Base-by-base conservation (phyloP, 1,139 yeast genomes). In the Pichia terricola region DNA sequence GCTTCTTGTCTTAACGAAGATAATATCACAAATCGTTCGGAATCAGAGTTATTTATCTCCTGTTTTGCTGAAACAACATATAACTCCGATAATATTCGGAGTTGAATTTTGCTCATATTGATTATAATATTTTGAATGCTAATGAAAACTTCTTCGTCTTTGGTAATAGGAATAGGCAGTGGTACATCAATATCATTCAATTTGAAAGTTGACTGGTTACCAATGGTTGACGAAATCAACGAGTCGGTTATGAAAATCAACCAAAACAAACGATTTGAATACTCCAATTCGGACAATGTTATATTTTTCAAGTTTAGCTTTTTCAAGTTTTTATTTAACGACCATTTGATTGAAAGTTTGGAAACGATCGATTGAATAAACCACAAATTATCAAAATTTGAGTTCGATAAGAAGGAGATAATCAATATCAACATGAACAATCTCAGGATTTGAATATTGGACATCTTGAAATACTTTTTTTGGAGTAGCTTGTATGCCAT, bases 311-410 rank as follows among this genome's bases (percentile, higher is more conserved):
- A 50, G 31, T 59, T 61, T 9, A 50, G 52, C 4, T 57, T 55
- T 5, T 64, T 53, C 3, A 67, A 46, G 27, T 61, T 63, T 40
- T 69, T 64, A 51, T 73, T 68, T 8, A 47, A 28, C 4, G 25
- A 31, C 41, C 40, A 47, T 34, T 45, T 45, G 25, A 34, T 11
- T 2, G 48, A n/a, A 37, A 34, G 43, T 16, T 28, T 42, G 4
- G 48, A 39, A 30, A 72, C 54, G n/a, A 68, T 56, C 0, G 77
- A 77, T 48, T 70, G 66, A 16, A 72, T 65, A 34, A 72, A 70
- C 77, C 77, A 73, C 0, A 74, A 62, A 28, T 71, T 68, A 76
- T 77, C 72, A 0, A 75, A 65, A 5, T 70, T 26, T 26, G 41
- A 34, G 38, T 39, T 26, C 16, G 16, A 26, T 66, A 43, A 66